These are phyloP conservation scores for Ogataea salicorniae DNA, from an alignment of 805 yeast genomes.

Conservation along the genomic window DNA sequence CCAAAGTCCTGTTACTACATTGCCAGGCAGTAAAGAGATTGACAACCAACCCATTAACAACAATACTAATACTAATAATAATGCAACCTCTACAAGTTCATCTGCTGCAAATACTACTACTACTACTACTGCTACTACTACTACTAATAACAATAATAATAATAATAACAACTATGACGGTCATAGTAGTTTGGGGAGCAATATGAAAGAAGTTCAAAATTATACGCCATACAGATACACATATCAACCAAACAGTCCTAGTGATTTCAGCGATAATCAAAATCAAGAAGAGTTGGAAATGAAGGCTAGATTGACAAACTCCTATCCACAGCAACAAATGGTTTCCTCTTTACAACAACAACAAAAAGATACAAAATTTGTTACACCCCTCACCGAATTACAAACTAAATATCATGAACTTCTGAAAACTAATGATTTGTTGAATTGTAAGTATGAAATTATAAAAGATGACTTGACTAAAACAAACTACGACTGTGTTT, in stretches of 20 bases:
- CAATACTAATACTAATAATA: not conserved
- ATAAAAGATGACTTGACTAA: slow-evolving; percentile 43
- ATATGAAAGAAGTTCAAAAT: slow-evolving; percentile 16
- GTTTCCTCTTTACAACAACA: slow-evolving; percentile 12
- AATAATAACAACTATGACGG: not conserved
- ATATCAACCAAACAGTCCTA: slow-evolving; percentile 15
- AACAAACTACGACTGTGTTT: slow-evolving; percentile 49
- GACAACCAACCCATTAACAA: not conserved
- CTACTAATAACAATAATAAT: too few relatives aligned
- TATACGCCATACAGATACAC: slow-evolving; percentile 24
- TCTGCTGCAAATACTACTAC: too few relatives aligned
- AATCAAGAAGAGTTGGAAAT: slow-evolving; percentile 21
- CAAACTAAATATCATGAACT: slow-evolving; percentile 31
- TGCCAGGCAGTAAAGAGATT: not conserved
- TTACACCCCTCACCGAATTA: slow-evolving; percentile 6
- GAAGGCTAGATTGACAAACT: slow-evolving; percentile 20
- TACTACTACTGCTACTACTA: too few relatives aligned
- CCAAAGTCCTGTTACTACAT: not conserved
- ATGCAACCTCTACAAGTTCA: not conserved
- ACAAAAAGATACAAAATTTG: slow-evolving; percentile 8
- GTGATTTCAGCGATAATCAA: slow-evolving; percentile 15
- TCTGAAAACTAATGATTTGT: slow-evolving; percentile 37
- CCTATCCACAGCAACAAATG: slow-evolving; percentile 21
- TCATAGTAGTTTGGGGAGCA: slow-evolving; percentile 1
- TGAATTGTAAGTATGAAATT: slow-evolving; percentile 43